phyloP scores from a whole-genome alignment of 257 asterid genomes.

The Paulownia fortunei region DNA sequence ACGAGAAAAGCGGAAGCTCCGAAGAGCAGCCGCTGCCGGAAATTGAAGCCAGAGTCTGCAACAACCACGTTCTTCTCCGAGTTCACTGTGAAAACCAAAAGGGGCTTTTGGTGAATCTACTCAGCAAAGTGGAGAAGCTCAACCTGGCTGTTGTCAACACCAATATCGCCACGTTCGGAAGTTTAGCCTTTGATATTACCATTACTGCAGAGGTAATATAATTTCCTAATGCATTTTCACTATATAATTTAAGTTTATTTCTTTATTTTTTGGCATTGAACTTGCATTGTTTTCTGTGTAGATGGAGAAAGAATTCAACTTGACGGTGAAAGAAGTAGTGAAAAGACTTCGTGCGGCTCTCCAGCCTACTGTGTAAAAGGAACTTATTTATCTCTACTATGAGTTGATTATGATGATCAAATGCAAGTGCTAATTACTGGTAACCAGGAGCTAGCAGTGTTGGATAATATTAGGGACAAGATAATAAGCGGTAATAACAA shows the following conservation, averaged over 20 bases:
- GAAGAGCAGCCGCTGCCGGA: slow-evolving; percentile 41
- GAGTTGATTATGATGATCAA: too few species aligned
- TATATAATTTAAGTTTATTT: background rate
- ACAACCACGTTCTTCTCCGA: slow-evolving; percentile 32
- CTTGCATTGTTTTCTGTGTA: slow-evolving; percentile 6
- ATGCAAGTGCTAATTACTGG: too few species aligned
- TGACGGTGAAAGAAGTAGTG: slow-evolving; percentile 33
- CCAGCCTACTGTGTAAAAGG: background rate
- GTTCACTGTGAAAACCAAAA: slow-evolving; percentile 39
- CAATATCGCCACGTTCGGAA: slow-evolving; percentile 36
- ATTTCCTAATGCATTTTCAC: background rate
- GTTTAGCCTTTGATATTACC: slow-evolving; percentile 36
- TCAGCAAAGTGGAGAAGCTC: slow-evolving; percentile 38
- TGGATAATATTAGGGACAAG: too few species aligned
- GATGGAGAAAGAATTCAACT: slow-evolving; percentile 41
- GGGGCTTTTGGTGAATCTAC: slow-evolving; percentile 33
- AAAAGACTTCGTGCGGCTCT: background rate
- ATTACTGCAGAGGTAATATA: slow-evolving; percentile 39
- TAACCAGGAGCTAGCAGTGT: too few species aligned
- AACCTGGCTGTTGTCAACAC: slow-evolving; percentile 35
- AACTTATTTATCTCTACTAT: too few species aligned
- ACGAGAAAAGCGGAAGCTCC: slow-evolving; percentile 19
- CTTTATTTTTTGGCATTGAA: background rate
- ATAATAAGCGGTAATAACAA: too few species aligned
- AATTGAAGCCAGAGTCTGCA: slow-evolving; percentile 40